These are phyloP conservation scores for Diaporthe helianthi DNA, from an alignment of 2,329 filamentous ascomycete genomes.

Conservation along the genomic window DNA sequence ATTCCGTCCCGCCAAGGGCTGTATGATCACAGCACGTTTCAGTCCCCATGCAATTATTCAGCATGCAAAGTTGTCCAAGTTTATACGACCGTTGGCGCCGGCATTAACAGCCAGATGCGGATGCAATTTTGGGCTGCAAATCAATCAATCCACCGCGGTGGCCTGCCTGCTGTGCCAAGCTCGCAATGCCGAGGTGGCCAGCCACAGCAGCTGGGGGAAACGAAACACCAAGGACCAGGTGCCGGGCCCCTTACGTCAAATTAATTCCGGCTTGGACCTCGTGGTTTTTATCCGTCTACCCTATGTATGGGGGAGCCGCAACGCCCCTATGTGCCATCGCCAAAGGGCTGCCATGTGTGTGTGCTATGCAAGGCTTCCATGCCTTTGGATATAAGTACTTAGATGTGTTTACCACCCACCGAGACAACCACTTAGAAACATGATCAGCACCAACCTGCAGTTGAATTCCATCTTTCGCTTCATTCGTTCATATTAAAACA, in stretches of 20 bases:
- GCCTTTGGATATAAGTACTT: neutral
- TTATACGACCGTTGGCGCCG: neutral
- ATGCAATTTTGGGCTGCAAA: neutral
- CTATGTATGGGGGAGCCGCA: neutral
- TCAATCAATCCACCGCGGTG: slow-evolving; percentile 9
- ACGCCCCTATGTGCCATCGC: too few relatives aligned
- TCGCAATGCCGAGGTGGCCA: neutral
- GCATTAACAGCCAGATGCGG: neutral
- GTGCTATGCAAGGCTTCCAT: too few relatives aligned
- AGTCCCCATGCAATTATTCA: neutral
- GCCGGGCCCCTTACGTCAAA: slow-evolving; percentile 12
- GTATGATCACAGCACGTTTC: slow-evolving; percentile 3
- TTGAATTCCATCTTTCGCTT: neutral
- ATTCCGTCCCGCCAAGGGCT: neutral
- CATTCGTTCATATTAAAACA: slow-evolving; percentile 17
- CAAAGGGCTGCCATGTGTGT: too few relatives aligned
- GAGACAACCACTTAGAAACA: neutral
- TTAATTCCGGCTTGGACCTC: neutral
- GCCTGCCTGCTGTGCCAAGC: neutral
- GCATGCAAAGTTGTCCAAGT: neutral
- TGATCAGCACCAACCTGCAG: neutral
- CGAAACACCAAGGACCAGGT: slow-evolving; percentile 11
- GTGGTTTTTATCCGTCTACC: neutral
- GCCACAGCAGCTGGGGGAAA: slow-evolving; percentile 7
- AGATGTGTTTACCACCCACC: neutral